Evolutionary conservation across 768 basidiomycete genomes (phyloP), one percentile per base, ranked within the genome.

Genomic region (Clitopilus passeckerianus): DNA sequence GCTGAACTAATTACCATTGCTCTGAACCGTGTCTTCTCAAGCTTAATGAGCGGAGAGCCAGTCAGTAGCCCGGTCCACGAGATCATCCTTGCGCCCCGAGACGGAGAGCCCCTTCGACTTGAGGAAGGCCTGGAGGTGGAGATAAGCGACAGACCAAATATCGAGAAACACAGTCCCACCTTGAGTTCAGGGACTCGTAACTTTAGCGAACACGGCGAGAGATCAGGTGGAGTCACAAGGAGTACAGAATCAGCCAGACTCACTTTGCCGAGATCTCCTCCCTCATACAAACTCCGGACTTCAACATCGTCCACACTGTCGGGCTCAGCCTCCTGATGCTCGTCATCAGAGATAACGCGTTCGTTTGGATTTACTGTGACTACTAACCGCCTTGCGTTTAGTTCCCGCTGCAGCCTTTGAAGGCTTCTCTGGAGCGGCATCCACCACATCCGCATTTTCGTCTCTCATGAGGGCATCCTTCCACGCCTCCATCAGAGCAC

Each of bases 351-450:
- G 20, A 50, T 50, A 22, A 50, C 16, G n/a, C 10, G 10, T 18
- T 50, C 16, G 46, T 18, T 22, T 50, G 10, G 9, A 23, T 22
- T 22, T 1, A 20, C 9, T 57, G 46, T 56, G 43, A 56, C 33
- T 27, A 73, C 90, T 65, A 67, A 90, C 91, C 64, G 86, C 75
- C 68, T 91, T 91, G 58, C 90, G 86, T 70, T 92, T 93, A 20
- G 77, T 78, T 10, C 85, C 84, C 5, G 63, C 34, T 57, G 79
- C 72, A 5, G 30, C 23, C 30, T 18, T 33, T 22, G 53, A 53
- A n/a, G 27, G 24, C n/a, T 55, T 37, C 35, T 33, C 30, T 14
- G 30, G 54, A 55, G 15, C 54, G 22, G 70, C 70, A 7, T 78
- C 66, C 33, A 86, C 79, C 0, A 79, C 60, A 50, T 80, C 81